phyloP scores from a whole-genome alignment of 306 rosid species.

The Rubus parviflorus region DNA sequence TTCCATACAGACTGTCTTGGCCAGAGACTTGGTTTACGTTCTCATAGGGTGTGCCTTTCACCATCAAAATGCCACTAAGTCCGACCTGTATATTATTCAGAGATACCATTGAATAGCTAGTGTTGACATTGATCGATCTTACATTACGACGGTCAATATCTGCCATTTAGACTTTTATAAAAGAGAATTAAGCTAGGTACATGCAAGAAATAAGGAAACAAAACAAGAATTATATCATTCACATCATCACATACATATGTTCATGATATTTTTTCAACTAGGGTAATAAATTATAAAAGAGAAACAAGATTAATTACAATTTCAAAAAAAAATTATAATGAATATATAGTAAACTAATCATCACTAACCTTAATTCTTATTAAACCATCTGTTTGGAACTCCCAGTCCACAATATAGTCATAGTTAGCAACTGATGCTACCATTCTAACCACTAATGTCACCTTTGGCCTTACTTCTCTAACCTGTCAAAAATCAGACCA shows the following conservation, averaged over 20 bases:
- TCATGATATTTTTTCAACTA: no score
- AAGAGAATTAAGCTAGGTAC: no score
- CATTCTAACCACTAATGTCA: slow-evolving; percentile 85
- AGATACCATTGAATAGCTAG: background rate
- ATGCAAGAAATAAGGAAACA: no score
- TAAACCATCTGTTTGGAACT: slow-evolving; percentile 84
- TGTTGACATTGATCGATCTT: background rate
- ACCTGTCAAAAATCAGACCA: slow-evolving; percentile 38
- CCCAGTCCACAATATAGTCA: slow-evolving; percentile 91
- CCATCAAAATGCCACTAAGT: slow-evolving; percentile 87
- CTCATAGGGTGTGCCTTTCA: slow-evolving; percentile 72
- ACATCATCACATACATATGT: no score
- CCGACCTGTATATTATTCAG: slow-evolving; percentile 55
- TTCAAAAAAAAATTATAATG: background rate
- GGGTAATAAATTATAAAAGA: background rate
- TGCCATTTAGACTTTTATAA: no score
- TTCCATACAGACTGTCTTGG: slow-evolving; percentile 64
- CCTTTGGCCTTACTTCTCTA: slow-evolving; percentile 87
- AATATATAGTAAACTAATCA: background rate
- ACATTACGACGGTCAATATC: no score
- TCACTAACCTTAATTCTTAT: slow-evolving; percentile 68
- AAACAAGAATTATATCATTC: no score
- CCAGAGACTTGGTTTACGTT: slow-evolving; percentile 46
- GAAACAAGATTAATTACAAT: background rate
- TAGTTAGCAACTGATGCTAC: slow-evolving; percentile 90